Evolutionary conservation across 2,329 filamentous ascomycete genomes (phyloP).

Genomic region (Truncatella angustata): DNA sequence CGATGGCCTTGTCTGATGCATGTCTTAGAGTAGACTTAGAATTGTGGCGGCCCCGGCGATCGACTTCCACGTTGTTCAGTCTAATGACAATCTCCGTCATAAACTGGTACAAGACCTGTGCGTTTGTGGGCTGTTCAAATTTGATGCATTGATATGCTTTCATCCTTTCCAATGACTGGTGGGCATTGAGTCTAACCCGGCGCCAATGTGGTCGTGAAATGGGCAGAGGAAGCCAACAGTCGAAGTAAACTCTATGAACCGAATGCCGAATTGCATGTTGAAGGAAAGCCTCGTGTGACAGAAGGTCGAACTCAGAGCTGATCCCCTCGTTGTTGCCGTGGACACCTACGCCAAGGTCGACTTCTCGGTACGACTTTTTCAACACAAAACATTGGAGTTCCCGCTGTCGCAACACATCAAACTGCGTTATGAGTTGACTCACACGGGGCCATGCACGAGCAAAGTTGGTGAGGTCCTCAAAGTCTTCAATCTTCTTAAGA

Average conservation of each 20-base stretch:
- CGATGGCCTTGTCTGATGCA: slow-evolving; percentile 51
- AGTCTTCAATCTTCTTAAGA: slow-evolving; percentile 30
- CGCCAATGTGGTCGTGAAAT: slow-evolving; percentile 45
- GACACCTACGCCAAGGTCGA: slow-evolving; percentile 43
- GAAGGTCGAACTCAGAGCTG: slow-evolving; percentile 47
- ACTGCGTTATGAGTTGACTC: slow-evolving; percentile 30
- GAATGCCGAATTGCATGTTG: slow-evolving; percentile 35
- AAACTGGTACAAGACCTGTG: slow-evolving; percentile 42
- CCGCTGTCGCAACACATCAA: slow-evolving; percentile 36
- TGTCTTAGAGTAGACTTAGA: slow-evolving; percentile 40
- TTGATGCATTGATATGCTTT: slow-evolving; percentile 16
- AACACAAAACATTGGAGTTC: slow-evolving; percentile 47
- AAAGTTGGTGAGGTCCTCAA: slow-evolving; percentile 34
- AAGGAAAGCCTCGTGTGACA: slow-evolving; percentile 40
- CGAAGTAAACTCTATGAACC: slow-evolving; percentile 39
- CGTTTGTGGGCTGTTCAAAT: slow-evolving; percentile 18
- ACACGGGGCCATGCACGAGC: slow-evolving; percentile 35
- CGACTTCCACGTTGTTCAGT: slow-evolving; percentile 39
- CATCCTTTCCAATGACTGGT: slow-evolving; percentile 25
- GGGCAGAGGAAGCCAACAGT: slow-evolving; percentile 45
- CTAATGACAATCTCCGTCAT: slow-evolving; percentile 51
- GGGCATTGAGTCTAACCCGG: slow-evolving; percentile 27
- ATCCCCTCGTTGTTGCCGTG: slow-evolving; percentile 26
- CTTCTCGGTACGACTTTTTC: slow-evolving; percentile 36
- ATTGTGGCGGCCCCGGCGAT: slow-evolving; percentile 19